Evolutionary conservation across 2,329 filamentous ascomycete genomes (phyloP).

Genomic region (Reticulascus tulasneorum): DNA sequence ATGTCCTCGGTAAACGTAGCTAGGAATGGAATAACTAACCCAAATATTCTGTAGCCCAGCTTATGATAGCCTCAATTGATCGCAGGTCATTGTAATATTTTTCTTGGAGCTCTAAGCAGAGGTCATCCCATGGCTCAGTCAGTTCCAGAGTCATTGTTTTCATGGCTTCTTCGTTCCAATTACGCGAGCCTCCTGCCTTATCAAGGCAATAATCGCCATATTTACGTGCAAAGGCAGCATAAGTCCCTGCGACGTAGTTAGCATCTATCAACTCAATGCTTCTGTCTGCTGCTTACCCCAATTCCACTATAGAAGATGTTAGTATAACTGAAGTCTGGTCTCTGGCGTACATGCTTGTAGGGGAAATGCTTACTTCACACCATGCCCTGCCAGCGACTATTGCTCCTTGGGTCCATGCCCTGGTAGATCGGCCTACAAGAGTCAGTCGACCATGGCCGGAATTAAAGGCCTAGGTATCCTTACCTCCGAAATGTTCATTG

Average conservation of each 20-base stretch:
- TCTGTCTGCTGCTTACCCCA: conserved; percentile 20
- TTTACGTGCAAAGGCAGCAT: conserved; percentile 38
- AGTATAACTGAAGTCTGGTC: too few relatives aligned
- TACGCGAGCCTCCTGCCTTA: conserved; percentile 16
- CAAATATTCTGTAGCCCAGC: conserved; percentile 9
- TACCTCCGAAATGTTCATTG: conserved; percentile 5
- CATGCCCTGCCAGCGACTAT: conserved; percentile 24
- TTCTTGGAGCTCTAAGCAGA: not conserved
- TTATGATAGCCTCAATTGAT: not conserved
- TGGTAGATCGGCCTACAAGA: not conserved
- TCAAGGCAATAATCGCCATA: conserved; percentile 34
- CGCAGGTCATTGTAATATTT: conserved; percentile 11
- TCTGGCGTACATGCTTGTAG: too few relatives aligned
- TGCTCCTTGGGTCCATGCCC: conserved; percentile 24
- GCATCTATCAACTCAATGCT: conserved; percentile 14
- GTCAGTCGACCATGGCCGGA: not conserved
- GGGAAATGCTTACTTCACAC: conserved; percentile 27
- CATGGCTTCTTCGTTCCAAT: conserved; percentile 44
- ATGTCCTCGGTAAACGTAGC: not conserved
- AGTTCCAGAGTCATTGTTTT: conserved; percentile 29
- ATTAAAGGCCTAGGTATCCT: not conserved
- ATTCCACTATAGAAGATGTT: not conserved
- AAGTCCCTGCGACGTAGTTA: conserved; percentile 23
- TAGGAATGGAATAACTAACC: conserved; percentile 8
- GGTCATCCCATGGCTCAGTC: conserved; percentile 24